Evolutionary conservation across 2,329 filamentous ascomycete genomes (phyloP), one percentile per base, ranked within the genome.

Genomic region (Alternaria sp.): DNA sequence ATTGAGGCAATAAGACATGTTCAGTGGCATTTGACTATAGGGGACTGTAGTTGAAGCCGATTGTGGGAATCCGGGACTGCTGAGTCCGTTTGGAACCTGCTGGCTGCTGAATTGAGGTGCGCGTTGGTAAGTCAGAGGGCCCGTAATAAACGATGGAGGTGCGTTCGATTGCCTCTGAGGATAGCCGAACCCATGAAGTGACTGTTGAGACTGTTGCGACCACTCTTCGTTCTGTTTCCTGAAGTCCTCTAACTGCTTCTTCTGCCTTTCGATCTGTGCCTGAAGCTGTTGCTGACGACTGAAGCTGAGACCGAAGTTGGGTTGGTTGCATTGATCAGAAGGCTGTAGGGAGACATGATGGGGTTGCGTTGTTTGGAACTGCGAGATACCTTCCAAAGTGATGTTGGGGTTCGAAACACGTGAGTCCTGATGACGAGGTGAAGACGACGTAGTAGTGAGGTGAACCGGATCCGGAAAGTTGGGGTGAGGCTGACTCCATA

Each of bases 81-180:
- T n/a, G 11, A 50, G 41, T 40, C 18, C 41, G 9, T 22, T 38
- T 3, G 9, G 8, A 3, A 38, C 6, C 9, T 40, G 49, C 32
- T 44, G 53, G 38, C 32, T 46, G n/a, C 25, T 16, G 8, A 16
- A 22, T 14, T 28, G 38, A 20, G 48, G 30, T 9, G 44, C 34
- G 5, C 49, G 40, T 12, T 40, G 49, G 18, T 63, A 63, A n/a
- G 36, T 45, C 16, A 57, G 20, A n/a, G 57, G 53, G 4, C 43
- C 54, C 12, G 11, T 44, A 10, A 50, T 16, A 8, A 53, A 43
- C 11, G 44, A 5, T 30, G 53, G 16, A 34, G 25, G 38, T 12
- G 38, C 16, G n/a, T 22, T 8, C 18, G 18, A 5, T 4, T 46
- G 49, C 9, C n/a, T 40, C 8, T 14, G 43, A 28, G 28, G 9